phyloP scores from a whole-genome alignment of 441 rosid species.

The Macaranga tanarius region DNA sequence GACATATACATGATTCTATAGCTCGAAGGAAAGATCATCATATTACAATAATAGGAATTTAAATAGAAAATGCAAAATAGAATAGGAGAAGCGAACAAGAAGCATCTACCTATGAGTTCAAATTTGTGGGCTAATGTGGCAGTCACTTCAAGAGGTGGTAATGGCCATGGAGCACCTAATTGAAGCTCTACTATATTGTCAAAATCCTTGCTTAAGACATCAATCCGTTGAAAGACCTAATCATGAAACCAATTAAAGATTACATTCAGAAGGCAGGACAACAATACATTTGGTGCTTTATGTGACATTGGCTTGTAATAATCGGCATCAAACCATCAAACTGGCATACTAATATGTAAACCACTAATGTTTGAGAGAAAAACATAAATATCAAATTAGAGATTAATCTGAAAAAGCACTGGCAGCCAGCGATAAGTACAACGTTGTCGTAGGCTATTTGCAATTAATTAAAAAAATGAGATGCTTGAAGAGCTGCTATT shows the following conservation, averaged over 20 bases:
- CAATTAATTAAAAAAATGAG: neutral
- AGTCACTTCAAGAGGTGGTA: constrained; percentile 69
- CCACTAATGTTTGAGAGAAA: neutral
- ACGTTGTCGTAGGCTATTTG: neutral
- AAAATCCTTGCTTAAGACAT: constrained; percentile 73
- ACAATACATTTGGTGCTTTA: neutral
- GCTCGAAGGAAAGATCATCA: neutral
- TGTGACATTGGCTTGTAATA: neutral
- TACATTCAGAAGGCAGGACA: constrained; percentile 3
- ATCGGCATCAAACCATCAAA: neutral
- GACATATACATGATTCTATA: neutral
- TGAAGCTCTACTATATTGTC: constrained; percentile 86
- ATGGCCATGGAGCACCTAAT: constrained; percentile 90
- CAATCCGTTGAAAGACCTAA: constrained; percentile 93
- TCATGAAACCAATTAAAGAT: neutral
- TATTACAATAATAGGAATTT: neutral
- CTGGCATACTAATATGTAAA: neutral
- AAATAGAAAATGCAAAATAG: neutral
- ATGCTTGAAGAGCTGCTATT: neutral
- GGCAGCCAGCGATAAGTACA: neutral
- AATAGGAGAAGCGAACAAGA: constrained; percentile 1
- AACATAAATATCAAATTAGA: neutral
- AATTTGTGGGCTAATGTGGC: constrained; percentile 90
- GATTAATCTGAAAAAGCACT: neutral
- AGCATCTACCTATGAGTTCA: constrained; percentile 63